These are phyloP conservation scores for Rutstroemia sp. DNA, from an alignment of 2,329 filamentous ascomycete species.

Conservation along the genomic window DNA sequence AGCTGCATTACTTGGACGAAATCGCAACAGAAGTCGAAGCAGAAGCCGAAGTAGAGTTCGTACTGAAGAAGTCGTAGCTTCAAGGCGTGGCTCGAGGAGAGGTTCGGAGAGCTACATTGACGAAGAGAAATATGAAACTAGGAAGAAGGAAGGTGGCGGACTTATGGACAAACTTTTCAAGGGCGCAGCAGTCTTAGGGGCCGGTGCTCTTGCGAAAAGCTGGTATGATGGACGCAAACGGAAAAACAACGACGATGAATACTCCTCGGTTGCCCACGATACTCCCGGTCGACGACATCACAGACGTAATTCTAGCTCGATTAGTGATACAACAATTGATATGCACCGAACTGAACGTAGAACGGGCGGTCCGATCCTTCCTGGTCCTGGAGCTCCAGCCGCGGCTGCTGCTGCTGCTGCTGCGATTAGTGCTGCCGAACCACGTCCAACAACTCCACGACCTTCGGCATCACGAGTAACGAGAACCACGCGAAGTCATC, in stretches of 20 bases:
- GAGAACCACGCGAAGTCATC: constrained; percentile 38
- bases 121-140: constrained; percentile 53
- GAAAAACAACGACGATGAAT: constrained; percentile 44
- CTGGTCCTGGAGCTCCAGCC: constrained; percentile 38
- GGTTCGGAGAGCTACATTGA: constrained; percentile 47
- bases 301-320: constrained; percentile 33
- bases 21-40: constrained; percentile 26
- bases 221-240: constrained; percentile 47
- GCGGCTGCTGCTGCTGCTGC: constrained; percentile 34
- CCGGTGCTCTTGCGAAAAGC: constrained; percentile 52
- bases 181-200: constrained; percentile 55
- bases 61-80: constrained; percentile 40
- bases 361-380: constrained; percentile 34
- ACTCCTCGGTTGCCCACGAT: constrained; percentile 55
- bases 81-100: constrained; percentile 38
- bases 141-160: constrained; percentile 40
- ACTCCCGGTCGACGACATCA: constrained; percentile 45
- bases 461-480: constrained; percentile 20
- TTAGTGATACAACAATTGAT: constrained; percentile 37
- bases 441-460: constrained; percentile 28
- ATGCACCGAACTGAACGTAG: constrained; percentile 23
- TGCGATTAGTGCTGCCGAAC: constrained; percentile 37
- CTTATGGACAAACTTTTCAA: constrained; percentile 54
- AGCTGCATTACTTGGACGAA: constrained; percentile 42
- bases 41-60: constrained; percentile 16